phyloP scores from a whole-genome alignment of 495 filamentous ascomycete species.

The Bacidia rubella region DNA sequence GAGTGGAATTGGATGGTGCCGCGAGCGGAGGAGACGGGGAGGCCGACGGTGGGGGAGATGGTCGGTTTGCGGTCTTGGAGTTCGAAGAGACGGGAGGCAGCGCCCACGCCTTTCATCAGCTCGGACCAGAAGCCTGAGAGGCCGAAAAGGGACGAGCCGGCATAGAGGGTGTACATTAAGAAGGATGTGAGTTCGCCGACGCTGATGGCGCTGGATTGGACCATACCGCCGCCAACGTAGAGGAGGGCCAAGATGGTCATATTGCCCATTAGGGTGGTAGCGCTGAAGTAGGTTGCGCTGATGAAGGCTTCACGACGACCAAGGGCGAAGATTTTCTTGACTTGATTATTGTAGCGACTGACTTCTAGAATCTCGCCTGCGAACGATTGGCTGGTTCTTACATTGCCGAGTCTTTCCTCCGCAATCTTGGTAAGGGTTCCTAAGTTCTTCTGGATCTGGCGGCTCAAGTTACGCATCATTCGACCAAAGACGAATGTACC shows the following conservation, averaged over 20 bases:
- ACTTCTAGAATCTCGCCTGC: slow-evolving; percentile 86
- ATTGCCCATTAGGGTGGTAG: slow-evolving; percentile 79
- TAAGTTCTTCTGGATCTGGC: slow-evolving; percentile 83
- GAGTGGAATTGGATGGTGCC: slow-evolving; percentile 79
- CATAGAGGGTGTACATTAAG: slow-evolving; percentile 94
- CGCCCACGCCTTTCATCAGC: slow-evolving; percentile 96
- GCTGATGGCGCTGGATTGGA: slow-evolving; percentile 69
- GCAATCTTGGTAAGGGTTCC: slow-evolving; percentile 90
- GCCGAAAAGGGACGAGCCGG: slow-evolving; percentile 81
- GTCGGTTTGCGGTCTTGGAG: slow-evolving; percentile 83
- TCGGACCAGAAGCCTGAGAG: slow-evolving; percentile 94
- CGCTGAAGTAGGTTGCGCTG: slow-evolving; percentile 81
- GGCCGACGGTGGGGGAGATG: slow-evolving; percentile 70
- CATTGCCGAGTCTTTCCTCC: slow-evolving; percentile 88
- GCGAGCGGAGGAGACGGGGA: slow-evolving; percentile 63
- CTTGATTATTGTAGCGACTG: slow-evolving; percentile 75
- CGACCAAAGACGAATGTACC: slow-evolving; percentile 85
- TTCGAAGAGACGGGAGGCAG: slow-evolving; percentile 88
- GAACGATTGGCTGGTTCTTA: slow-evolving; percentile 91
- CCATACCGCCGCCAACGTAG: slow-evolving; percentile 81
- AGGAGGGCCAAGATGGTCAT: slow-evolving; percentile 90
- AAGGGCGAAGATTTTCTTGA: slow-evolving; percentile 79
- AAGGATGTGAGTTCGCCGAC: slow-evolving; percentile 94
- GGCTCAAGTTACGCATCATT: slow-evolving; percentile 70
- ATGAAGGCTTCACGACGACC: slow-evolving; percentile 76